These are phyloP conservation scores for Tagetes patula DNA, from an alignment of 129 eudicot species.

Conservation along the genomic window DNA sequence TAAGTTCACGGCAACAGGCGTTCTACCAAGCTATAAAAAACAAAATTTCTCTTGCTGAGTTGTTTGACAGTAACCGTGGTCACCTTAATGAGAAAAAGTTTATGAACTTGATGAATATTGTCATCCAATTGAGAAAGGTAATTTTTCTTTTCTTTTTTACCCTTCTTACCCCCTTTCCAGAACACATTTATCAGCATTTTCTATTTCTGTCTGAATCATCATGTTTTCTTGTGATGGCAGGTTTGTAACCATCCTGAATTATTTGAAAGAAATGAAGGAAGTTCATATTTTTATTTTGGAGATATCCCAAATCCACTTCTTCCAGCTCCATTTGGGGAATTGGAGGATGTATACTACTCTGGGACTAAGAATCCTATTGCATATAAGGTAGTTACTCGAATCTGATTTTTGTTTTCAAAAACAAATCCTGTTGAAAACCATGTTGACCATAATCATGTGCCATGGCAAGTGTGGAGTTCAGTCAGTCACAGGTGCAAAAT, in stretches of 20 bases:
- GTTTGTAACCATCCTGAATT: conserved; percentile 99
- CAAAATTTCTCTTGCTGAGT: conserved; percentile 93
- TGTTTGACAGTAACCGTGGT: conserved; percentile 87
- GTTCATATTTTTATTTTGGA: conserved; percentile 76
- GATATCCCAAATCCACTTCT: conserved; percentile 78
- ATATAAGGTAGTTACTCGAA: conserved; percentile 49
- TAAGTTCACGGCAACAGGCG: conserved; percentile 96
- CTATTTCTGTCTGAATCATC: conserved; percentile 13
- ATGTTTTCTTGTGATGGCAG: conserved; percentile 41
- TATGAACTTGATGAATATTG: conserved; percentile 91
- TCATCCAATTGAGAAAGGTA: conserved; percentile 97
- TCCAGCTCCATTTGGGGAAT: conserved; percentile 85
- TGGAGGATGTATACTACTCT: conserved; percentile 77
- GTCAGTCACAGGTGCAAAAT: neutral
- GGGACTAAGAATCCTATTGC: conserved; percentile 86
- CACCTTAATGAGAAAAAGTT: conserved; percentile 80
- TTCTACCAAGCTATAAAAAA: conserved; percentile 98
- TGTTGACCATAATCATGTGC: conserved; percentile 9
- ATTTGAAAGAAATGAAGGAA: conserved; percentile 99
- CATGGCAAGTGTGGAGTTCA: neutral
- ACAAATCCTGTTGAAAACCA: neutral
- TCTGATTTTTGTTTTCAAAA: neutral
- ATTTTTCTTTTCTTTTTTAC: neutral
- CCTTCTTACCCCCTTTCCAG: neutral
- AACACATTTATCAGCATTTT: conserved; percentile 14